Conservation (phyloP, 202 grass and related monocot species). For the Panicum hallii region DNA sequence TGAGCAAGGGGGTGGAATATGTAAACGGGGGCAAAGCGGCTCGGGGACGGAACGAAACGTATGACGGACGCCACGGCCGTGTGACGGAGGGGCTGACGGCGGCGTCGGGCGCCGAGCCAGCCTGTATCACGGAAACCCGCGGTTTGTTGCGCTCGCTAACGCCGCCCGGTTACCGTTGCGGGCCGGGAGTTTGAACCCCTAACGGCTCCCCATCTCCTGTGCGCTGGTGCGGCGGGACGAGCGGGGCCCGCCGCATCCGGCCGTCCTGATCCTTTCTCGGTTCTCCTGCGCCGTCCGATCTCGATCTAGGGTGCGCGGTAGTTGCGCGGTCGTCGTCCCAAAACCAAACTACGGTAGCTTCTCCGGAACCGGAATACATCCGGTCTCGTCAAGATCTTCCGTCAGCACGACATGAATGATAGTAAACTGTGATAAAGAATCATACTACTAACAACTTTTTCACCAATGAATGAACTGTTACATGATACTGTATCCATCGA, state of each 20-base stretch:
- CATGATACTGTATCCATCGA: background rate
- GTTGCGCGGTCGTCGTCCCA: background rate
- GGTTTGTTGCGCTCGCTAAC: slow-evolving; percentile 2
- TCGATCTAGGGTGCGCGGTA: background rate
- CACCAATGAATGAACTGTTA: background rate
- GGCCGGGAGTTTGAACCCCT: slow-evolving; percentile 42
- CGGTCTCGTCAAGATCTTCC: background rate
- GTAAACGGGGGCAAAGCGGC: background rate
- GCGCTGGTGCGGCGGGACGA: background rate
- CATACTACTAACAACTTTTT: background rate
- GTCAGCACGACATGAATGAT: background rate
- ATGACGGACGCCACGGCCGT: slow-evolving; percentile 18
- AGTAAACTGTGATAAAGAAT: background rate
- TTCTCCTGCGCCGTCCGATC: background rate
- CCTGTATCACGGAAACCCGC: background rate
- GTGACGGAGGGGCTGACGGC: slow-evolving; percentile 45
- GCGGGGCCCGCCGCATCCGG: background rate
- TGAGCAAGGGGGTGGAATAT: background rate
- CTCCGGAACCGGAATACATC: too few relatives aligned
- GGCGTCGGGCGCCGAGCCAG: slow-evolving; percentile 1
- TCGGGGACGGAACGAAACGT: slow-evolving; percentile 28
- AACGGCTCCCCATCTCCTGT: slow-evolving; percentile 10
- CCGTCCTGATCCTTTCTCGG: background rate
- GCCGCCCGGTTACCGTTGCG: slow-evolving; percentile 45
- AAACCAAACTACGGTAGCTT: background rate